These are phyloP conservation scores for Cymbomonas tetramitiformis DNA, from an alignment of 139 green algal species.

Conservation along the genomic window DNA sequence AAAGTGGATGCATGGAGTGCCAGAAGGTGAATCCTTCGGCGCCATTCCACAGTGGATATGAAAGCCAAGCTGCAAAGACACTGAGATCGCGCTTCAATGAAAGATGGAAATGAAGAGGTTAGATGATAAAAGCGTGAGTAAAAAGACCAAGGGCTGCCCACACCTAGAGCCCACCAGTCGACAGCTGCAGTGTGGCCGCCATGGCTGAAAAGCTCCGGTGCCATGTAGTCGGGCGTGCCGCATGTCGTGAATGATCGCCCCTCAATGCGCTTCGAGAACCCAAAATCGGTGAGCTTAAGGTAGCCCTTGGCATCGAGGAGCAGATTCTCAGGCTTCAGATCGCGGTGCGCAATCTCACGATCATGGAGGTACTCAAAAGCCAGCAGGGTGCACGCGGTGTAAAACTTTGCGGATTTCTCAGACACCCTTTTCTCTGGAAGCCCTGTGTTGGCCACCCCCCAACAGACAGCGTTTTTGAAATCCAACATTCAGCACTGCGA, in stretches of 20 bases:
- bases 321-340: slow-evolving; percentile 34
- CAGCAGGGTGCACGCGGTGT: slow-evolving; percentile 17
- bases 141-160: no score
- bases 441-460: no score
- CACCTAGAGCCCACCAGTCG: slow-evolving; percentile 69
- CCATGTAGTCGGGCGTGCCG: slow-evolving; percentile 61
- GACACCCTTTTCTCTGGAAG: no score
- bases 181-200: slow-evolving; percentile 47
- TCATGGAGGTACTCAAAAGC: slow-evolving; percentile 22
- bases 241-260: slow-evolving; percentile 54
- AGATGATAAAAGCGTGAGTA: no score
- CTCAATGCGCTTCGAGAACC: slow-evolving; percentile 7
- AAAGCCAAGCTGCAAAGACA: no score
- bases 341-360: slow-evolving; percentile 15
- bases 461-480: no score
- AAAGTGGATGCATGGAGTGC: no score
- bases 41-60: no score
- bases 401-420: slow-evolving; percentile 14
- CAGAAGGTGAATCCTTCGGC: no score
- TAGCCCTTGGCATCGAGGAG: not conserved
- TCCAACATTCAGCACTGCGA: no score
- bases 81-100: no score
- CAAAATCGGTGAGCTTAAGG: slow-evolving; percentile 19
- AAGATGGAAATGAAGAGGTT: no score
- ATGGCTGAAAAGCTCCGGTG: slow-evolving; percentile 55